Conservation (phyloP, 2,329 filamentous ascomycete genomes). For the Aureobasidium namibiae region DNA sequence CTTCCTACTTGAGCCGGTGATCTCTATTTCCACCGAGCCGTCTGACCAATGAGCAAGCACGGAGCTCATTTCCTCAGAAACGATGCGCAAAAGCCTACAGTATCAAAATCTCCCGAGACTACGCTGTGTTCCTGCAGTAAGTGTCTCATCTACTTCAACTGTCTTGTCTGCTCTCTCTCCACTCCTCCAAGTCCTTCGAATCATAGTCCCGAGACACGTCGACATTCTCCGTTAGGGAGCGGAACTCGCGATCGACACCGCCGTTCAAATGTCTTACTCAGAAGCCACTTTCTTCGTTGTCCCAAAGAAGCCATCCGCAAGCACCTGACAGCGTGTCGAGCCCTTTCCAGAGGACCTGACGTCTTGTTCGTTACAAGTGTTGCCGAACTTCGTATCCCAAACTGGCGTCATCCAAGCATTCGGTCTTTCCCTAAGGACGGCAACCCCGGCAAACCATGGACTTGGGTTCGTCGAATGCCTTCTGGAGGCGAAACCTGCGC, state of each 20-base stretch:
- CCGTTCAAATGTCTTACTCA: not conserved
- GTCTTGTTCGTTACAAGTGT: not conserved
- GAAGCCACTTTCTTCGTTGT: not conserved
- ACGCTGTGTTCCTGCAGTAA: not conserved
- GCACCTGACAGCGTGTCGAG: not conserved
- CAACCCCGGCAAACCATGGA: not conserved
- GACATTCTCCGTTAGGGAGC: not conserved
- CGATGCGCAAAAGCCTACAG: not conserved
- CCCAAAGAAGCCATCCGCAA: not conserved
- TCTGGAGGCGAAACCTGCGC: not conserved
- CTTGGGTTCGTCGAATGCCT: not conserved
- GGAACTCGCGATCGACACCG: not conserved
- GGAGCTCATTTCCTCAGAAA: not conserved
- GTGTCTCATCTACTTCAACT: not conserved
- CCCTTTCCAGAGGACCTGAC: not conserved
- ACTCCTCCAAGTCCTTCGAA: not conserved
- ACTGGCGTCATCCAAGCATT: not conserved
- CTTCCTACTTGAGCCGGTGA: not conserved
- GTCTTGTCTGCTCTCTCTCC: not conserved
- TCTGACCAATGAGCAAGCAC: not conserved
- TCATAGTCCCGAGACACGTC: not conserved
- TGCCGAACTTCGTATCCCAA: not conserved
- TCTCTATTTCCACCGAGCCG: not conserved
- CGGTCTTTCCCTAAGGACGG: not conserved
- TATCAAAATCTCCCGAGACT: not conserved